A percentile compares a stretch with the other conserved stretches of the same genome.
These are phyloP conservation scores for Komagataella ulmi DNA, from an alignment of 805 yeast species.

Conservation along the genomic window DNA sequence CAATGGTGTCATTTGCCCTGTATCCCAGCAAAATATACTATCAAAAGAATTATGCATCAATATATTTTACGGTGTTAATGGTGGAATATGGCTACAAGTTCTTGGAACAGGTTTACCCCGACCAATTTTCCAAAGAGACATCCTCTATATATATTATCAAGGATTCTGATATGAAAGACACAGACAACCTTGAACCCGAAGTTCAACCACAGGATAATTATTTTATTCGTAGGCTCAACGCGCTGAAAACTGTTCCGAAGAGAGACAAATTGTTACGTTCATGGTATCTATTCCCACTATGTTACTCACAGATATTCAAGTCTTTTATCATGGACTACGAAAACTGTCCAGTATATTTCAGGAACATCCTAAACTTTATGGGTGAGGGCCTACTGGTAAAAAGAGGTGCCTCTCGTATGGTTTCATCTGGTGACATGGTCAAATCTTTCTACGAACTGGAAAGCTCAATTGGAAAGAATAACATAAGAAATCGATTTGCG, in stretches of 20 bases:
- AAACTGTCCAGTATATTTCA: conserved; percentile 9
- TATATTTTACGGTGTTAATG: conserved; percentile 6
- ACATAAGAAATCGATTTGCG: neutral
- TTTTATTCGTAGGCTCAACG: neutral
- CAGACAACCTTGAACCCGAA: neutral
- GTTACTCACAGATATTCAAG: conserved; percentile 8
- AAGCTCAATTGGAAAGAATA: neutral
- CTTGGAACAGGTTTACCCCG: conserved; percentile 5
- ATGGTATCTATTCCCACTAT: conserved; percentile 10
- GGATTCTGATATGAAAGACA: neutral
- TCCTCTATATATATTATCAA: conserved; percentile 1
- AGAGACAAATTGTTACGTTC: conserved; percentile 2
- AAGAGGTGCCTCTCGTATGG: neutral
- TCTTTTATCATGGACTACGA: conserved; percentile 4
- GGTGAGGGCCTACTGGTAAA: neutral
- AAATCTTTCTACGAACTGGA: neutral
- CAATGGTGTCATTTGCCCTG: conserved; percentile 3
- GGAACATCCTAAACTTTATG: conserved; percentile 4
- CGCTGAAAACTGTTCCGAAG: neutral
- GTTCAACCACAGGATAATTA: neutral
- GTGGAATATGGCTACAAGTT: conserved; percentile 9
- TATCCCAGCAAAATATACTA: conserved; percentile 7
- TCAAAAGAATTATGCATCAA: conserved; percentile 8
- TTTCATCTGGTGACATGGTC: neutral
- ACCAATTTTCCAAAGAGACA: conserved; percentile 1